A percentile compares a stretch with the other conserved stretches of the same genome.
These are phyloP conservation scores for Auricularia cornea DNA, from an alignment of 768 basidiomycete species.

Conservation along the genomic window DNA sequence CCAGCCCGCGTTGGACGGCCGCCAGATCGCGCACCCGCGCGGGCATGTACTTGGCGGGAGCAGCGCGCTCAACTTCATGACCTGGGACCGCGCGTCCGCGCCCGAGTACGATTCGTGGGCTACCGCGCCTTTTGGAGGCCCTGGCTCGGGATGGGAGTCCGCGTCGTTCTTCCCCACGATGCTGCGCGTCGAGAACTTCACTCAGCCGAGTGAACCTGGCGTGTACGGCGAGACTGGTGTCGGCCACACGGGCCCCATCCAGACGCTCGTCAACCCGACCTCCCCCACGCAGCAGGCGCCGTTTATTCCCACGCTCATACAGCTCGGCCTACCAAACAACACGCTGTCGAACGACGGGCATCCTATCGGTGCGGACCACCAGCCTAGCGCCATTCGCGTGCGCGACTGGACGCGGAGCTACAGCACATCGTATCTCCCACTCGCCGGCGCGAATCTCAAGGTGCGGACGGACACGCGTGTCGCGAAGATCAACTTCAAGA, in stretches of 20 bases:
- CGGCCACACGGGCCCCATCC: no score
- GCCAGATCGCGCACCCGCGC: constrained; percentile 1
- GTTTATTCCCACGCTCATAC: no score
- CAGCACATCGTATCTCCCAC: constrained; percentile 2
- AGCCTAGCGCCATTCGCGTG: not conserved
- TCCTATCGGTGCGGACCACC: constrained; percentile 16
- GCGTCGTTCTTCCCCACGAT: no score
- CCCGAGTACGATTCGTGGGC: constrained; percentile 7
- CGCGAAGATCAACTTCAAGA: constrained; percentile 7
- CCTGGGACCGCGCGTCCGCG: constrained; percentile 5
- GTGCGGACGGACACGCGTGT: constrained; percentile 3
- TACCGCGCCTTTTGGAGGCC: not conserved
- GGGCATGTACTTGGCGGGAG: constrained; percentile 6
- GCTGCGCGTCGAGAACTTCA: no score
- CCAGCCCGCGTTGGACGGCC: constrained; percentile 1
- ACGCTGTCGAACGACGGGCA: constrained; percentile 2
- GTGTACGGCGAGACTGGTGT: no score
- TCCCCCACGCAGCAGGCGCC: no score
- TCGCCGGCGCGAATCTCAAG: constrained; percentile 1
- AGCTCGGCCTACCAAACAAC: no score
- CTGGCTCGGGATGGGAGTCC: not conserved
- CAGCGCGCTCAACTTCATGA: constrained; percentile 5
- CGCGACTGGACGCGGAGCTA: constrained; percentile 1
- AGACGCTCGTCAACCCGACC: no score
- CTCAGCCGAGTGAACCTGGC: no score